A percentile compares a stretch with the other conserved stretches of the same genome.
These are phyloP conservation scores for Chenopodium quinoa DNA, from an alignment of 148 eudicot genomes.

Conservation along the genomic window DNA sequence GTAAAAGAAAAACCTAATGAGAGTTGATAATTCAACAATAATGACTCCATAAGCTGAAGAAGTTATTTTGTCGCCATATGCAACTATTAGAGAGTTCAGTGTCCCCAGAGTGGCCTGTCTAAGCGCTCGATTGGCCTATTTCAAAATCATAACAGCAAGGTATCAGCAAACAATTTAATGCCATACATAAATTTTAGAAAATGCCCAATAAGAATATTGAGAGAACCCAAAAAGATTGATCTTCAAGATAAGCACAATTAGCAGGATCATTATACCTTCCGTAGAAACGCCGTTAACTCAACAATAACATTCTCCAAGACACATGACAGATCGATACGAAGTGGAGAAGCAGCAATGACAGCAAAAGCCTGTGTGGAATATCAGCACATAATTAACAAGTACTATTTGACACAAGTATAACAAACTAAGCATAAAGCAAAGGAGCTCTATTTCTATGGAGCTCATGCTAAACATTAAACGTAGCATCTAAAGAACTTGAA, in stretches of 20 bases:
- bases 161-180: constrained; percentile 7
- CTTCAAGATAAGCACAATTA: neutral
- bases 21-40: constrained; percentile 83
- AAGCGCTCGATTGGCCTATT: constrained; percentile 88
- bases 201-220: neutral
- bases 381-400: constrained; percentile 8
- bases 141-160: constrained; percentile 15
- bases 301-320: constrained; percentile 80
- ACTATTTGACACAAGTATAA: neutral
- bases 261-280: constrained; percentile 58
- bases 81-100: constrained; percentile 78
- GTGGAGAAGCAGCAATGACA: constrained; percentile 89
- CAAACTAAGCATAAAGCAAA: neutral
- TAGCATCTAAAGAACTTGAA: neutral
- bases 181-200: neutral
- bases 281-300: constrained; percentile 86
- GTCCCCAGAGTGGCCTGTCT: constrained; percentile 96
- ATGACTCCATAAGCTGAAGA: constrained; percentile 95
- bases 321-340: constrained; percentile 76
- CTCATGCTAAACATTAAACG: neutral
- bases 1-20: constrained; percentile 63
- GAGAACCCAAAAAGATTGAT: neutral
- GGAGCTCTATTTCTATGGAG: neutral
- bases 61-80: constrained; percentile 89
- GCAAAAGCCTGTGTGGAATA: constrained; percentile 76